phyloP scores from a whole-genome alignment of 257 asterid species.

The Salvia miltiorrhiza region DNA sequence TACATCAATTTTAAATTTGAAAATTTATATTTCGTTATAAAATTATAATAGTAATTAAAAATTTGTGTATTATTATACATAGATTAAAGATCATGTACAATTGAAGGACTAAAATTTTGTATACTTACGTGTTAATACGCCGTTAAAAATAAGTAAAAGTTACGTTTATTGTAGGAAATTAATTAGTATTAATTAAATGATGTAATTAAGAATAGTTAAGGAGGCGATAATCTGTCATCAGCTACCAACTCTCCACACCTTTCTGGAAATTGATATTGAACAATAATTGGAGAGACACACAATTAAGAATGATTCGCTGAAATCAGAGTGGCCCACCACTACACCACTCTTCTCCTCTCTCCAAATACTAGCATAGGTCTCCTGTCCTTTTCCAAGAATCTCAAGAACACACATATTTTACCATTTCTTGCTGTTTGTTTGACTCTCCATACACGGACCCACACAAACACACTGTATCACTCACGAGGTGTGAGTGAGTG shows the following conservation, averaged over 20 bases:
- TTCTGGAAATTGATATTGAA: not conserved
- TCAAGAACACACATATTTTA: conserved; percentile 21
- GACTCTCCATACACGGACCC: not conserved
- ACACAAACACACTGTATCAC: not conserved
- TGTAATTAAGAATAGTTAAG: not conserved
- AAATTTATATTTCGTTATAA: too few species aligned
- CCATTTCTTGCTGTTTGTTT: conserved; percentile 9
- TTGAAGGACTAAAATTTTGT: too few species aligned
- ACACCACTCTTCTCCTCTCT: conserved; percentile 1
- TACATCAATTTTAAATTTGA: too few species aligned
- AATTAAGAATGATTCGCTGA: conserved; percentile 8
- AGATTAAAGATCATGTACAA: too few species aligned
- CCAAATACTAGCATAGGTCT: conserved; percentile 19
- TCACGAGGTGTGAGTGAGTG: not conserved
- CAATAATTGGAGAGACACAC: not conserved
- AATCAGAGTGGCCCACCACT: conserved; percentile 34
- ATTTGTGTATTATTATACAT: too few species aligned
- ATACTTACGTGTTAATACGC: too few species aligned
- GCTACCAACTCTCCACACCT: conserved; percentile 3
- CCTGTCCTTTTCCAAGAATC: conserved; percentile 37
- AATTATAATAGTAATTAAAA: too few species aligned
- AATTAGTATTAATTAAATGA: not conserved
- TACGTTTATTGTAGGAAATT: too few species aligned
- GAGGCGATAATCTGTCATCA: not conserved
- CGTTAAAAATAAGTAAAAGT: too few species aligned